Evolutionary conservation across 768 basidiomycete species (phyloP).

Genomic region (Panaeolus cyanescens): DNA sequence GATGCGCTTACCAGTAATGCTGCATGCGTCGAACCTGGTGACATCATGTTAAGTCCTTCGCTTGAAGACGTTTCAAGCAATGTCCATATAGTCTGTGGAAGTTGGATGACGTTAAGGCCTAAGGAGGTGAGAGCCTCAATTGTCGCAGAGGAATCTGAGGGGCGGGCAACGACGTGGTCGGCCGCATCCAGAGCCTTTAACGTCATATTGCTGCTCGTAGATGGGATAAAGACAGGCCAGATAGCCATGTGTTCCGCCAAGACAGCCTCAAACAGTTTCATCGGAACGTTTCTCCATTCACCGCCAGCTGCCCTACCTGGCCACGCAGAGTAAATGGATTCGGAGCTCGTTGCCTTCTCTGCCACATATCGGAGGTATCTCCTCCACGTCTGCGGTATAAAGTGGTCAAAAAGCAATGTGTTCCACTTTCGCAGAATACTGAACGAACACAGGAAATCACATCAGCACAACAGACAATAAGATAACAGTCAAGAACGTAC

Average conservation of each 20-base stretch:
- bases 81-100: conserved; percentile 34
- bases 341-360: conserved; percentile 22
- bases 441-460: no score
- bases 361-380: conserved; percentile 30
- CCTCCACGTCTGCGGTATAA: conserved; percentile 48
- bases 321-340: conserved; percentile 34
- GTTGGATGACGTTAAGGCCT: conserved; percentile 36
- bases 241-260: conserved; percentile 24
- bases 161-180: conserved; percentile 26
- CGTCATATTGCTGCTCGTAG: neutral
- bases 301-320: conserved; percentile 33
- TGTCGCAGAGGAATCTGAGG: conserved; percentile 20
- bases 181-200: conserved; percentile 13
- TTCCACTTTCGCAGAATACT: conserved; percentile 54
- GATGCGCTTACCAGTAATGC: conserved; percentile 27
- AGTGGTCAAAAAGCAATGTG: conserved; percentile 39
- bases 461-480: neutral
- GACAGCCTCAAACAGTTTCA: conserved; percentile 26
- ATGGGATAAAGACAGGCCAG: conserved; percentile 34
- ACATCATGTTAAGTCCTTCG: conserved; percentile 15
- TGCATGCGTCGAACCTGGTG: conserved; percentile 30
- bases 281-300: conserved; percentile 38
- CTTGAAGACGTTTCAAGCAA: conserved; percentile 19
- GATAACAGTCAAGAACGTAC: neutral
- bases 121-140: conserved; percentile 26